Base-by-base conservation (phyloP, 2,329 filamentous ascomycete species). In the Gyromitra esculenta region DNA sequence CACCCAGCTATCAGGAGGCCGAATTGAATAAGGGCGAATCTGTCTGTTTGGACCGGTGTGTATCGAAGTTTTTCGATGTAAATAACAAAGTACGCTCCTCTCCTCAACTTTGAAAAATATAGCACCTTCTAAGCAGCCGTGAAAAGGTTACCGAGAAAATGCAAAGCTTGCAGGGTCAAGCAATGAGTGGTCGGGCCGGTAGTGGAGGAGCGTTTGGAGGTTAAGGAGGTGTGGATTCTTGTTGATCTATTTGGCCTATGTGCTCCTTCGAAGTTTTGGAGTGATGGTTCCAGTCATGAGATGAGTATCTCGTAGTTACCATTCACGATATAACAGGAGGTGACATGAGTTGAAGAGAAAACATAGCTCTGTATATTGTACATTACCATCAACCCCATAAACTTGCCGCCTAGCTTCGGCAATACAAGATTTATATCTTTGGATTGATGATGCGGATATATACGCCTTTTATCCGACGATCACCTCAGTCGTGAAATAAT, bases 1-100 rank as follows among this genome's bases (percentile, higher is more conserved):
- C 95, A 78, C 88, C 87, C 82, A 90, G 95, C 82, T 99, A 98
- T 89, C 93, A 94, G 84, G 96, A 99, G 87, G 90, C 89, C 84
- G 95, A 99, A 82, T 90, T 99, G 82, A 97, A 97, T 89, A 99
- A 99, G 87, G 96, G 94, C 88, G 96, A 99, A 86, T 94, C 92
- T 81, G 96, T 99, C 81, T 99, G 96, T 87, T 90, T 99, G 81
- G 96, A 99, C 86, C 93, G 96, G 82, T 99, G 96, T 86, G 92
- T 96, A 75, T 89, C 92, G 83, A 99, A 99, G 87, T 99, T 98
- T 87, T 97, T 99, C 86, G 95, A 98, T 82, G 94, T 97, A 82
- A 97, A 97, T 85, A 90, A 97, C 87, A 98, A 97, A 87, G 93
- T 98, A 75, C 21, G 52, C 45, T 41, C n/a, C 7, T 9, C 15